Base-by-base conservation (phyloP, 2,329 filamentous ascomycete genomes). In the Arthrobotrys pseudoclavata region DNA sequence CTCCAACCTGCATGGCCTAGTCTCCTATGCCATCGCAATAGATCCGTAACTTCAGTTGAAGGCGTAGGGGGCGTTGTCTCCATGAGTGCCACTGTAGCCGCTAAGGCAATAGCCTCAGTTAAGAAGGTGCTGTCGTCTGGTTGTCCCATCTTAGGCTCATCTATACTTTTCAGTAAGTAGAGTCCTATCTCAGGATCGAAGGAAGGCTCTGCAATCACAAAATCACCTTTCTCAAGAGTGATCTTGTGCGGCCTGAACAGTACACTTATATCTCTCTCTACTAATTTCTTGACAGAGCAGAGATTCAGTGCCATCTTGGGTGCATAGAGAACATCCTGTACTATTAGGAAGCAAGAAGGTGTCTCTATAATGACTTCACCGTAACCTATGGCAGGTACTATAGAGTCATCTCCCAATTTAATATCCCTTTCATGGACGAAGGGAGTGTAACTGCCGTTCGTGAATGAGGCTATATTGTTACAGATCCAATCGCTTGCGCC, bases 1-100 rank as follows among this genome's bases (percentile, higher is more conserved):
- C 24, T 12, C 20, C 29, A 37, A 37, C 22, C 63, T 45, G 24
- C 45, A 75, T 69, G 20, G 20, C 26, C 55, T 34, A 52, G 63
- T 42, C 42, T 63, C 66, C 40, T 18, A 24, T 24, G n/a, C n/a
- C n/a, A n/a, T n/a, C n/a, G n/a, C n/a, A n/a, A n/a, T n/a, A n/a
- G n/a, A n/a, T n/a, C n/a, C n/a, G n/a, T n/a, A n/a, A n/a, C n/a
- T n/a, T n/a, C n/a, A n/a, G n/a, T n/a, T n/a, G n/a, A n/a, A n/a
- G n/a, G n/a, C n/a, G n/a, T n/a, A n/a, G n/a, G n/a, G n/a, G n/a
- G n/a, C n/a, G n/a, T n/a, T n/a, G n/a, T 22, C 1, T 48, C 15
- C 7, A 12, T 22, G 24, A 24, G 12, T 48, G 3, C 9, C 9
- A 24, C 12, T 24, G 24, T 24, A 10, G 12, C 9, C 7, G 12